Evolutionary conservation across 257 asterid genomes (phyloP).

Genomic region (Cruciata laevipes): DNA sequence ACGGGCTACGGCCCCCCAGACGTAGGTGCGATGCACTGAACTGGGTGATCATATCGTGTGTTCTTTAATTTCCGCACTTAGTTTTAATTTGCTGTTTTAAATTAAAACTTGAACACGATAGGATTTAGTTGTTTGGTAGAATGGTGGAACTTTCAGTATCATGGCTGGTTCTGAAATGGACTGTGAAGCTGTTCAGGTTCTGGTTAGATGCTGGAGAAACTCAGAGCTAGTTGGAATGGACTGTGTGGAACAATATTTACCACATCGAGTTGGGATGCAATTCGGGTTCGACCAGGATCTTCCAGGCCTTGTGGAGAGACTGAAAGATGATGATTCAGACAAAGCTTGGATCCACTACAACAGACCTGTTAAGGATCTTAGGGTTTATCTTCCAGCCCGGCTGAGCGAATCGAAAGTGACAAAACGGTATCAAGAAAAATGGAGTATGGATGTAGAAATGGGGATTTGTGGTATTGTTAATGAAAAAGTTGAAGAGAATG

Average conservation of each 20-base stretch:
- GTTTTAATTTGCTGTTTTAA: no score
- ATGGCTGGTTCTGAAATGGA: conserved; percentile 9
- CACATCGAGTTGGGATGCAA: conserved; percentile 35
- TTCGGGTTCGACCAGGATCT: conserved; percentile 38
- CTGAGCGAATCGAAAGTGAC: conserved; percentile 10
- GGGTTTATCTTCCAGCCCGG: conserved; percentile 4
- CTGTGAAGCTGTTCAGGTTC: background rate
- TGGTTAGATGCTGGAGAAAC: conserved; percentile 21
- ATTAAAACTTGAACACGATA: no score
- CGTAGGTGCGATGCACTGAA: no score
- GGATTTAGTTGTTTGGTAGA: no score
- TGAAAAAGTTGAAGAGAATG: no score
- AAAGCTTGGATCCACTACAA: conserved; percentile 19
- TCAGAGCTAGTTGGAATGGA: conserved; percentile 27
- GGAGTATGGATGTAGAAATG: background rate
- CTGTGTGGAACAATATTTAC: conserved; percentile 28
- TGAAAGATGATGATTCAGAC: background rate
- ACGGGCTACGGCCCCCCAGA: no score
- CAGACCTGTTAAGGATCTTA: conserved; percentile 13
- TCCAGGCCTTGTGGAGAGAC: conserved; percentile 14
- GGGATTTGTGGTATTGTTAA: background rate
- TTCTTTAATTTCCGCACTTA: no score
- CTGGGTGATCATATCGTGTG: no score
- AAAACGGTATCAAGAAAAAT: background rate
- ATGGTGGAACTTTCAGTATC: no score